phyloP scores from a whole-genome alignment of 768 basidiomycete genomes.

The Pulveroboletus sp. region DNA sequence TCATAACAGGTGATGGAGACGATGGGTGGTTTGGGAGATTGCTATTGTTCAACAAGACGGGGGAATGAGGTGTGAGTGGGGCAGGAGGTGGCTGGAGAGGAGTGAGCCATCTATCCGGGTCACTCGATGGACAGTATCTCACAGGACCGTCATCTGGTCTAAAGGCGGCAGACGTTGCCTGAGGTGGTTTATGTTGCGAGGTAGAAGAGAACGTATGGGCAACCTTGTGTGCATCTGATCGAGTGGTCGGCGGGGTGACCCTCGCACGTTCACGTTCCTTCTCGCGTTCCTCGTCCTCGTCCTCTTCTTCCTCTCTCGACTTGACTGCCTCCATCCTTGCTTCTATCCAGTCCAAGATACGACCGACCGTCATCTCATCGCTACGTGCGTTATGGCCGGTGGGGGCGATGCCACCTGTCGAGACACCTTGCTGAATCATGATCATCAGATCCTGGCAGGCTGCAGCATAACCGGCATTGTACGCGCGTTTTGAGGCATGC shows the following conservation, averaged over 20 bases:
- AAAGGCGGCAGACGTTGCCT: conserved; percentile 12
- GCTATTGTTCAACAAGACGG: conserved; percentile 18
- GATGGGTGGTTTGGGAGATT: conserved; percentile 15
- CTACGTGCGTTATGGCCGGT: conserved; percentile 42
- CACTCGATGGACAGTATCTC: conserved; percentile 16
- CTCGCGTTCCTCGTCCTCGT: conserved; percentile 73
- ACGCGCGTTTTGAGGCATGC: conserved; percentile 71
- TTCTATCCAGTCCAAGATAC: conserved; percentile 84
- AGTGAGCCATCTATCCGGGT: conserved; percentile 5
- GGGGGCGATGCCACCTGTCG: conserved; percentile 45
- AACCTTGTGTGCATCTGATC: conserved; percentile 19
- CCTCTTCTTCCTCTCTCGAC: conserved; percentile 73
- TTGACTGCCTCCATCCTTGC: conserved; percentile 74
- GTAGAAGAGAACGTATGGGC: conserved; percentile 13
- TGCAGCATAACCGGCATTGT: conserved; percentile 74
- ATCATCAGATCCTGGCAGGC: conserved; percentile 77
- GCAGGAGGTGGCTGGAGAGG: conserved; percentile 12
- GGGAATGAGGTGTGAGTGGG: conserved; percentile 33
- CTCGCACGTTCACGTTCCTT: conserved; percentile 43
- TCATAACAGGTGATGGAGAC: conserved; percentile 29
- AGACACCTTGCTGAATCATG: conserved; percentile 83
- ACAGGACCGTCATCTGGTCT: conserved; percentile 27
- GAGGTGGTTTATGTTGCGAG: conserved; percentile 16
- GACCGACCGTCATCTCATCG: conserved; percentile 67
- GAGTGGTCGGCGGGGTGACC: conserved; percentile 21